Base-by-base conservation (phyloP, 371 early-diverging fungal species). In the Polyrhizophydium stewartii region DNA sequence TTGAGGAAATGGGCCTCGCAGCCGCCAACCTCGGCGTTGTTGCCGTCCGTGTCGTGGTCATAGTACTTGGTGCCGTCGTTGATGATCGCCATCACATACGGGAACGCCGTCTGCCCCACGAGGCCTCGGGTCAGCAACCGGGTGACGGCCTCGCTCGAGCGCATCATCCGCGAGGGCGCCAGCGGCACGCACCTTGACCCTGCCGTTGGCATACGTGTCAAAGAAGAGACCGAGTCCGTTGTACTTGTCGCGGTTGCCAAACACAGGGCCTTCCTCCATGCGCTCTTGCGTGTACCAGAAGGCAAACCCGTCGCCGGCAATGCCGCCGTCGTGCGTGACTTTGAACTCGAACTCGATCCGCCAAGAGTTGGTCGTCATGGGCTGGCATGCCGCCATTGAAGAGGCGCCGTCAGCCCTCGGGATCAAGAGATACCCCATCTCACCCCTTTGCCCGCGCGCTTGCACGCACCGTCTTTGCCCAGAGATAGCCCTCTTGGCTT, bases 281-380 rank as follows among this genome's bases (percentile, higher is more conserved):
- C 84, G 82, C 37, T 89, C 86, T 62, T 77, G 70, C 32, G 89
- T 85, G 58, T 75, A 86, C 91, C 89, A 96, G 75, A 96, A 85
- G 27, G 96, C 98, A 75, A 98, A 89, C 19, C 98, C 98, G 73
- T 98, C 98, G 41, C 97, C 98, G 60, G 74, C 86, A 49, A 94
- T 76, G 59, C 43, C 61, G 38, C 79, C 76, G 56, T 81, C 79
- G 59, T 93, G 91, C 47, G 77, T 78, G 35, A 98, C 88, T 59
- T 85, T 86, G 76, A 94, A 95, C 69, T 96, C 93, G 68, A 98
- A 89, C 66, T 96, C 96, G 33, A 96, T 69, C 70, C 88, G 77
- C 88, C 95, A 97, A 65, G 89, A 83, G 50, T 76, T 72, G 37
- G 83, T 73, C 0, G 87, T 84, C 58, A 92, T 76, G 47, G 88